Percentiles rank a stretch among this genome's conserved stretches.
Conservation (phyloP, 805 yeast species). For the Lachancea sp. region DNA sequence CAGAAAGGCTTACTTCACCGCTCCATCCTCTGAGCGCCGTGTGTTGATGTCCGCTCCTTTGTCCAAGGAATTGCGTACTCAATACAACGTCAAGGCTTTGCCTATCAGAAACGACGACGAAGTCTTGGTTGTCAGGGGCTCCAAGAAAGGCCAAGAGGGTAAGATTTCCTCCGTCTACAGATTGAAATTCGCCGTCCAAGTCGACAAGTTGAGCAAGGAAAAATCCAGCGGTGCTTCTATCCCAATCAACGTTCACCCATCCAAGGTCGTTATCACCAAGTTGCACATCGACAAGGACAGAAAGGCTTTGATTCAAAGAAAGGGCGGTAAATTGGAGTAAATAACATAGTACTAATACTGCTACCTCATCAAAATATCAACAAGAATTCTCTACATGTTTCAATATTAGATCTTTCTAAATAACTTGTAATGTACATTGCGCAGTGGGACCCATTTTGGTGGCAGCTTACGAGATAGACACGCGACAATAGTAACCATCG, state of each 20-base stretch:
- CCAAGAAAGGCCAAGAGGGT: slow-evolving; percentile 99
- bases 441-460: slow-evolving; percentile 4
- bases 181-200: slow-evolving; percentile 93
- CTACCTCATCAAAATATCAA: background rate
- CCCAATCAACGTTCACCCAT: slow-evolving; percentile 96
- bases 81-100: slow-evolving; percentile 91
- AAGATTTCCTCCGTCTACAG: slow-evolving; percentile 97
- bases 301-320: slow-evolving; percentile 94
- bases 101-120: slow-evolving; percentile 98
- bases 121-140: slow-evolving; percentile 94
- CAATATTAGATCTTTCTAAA: slow-evolving; percentile 10
- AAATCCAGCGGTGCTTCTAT: slow-evolving; percentile 97
- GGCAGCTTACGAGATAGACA: too few species aligned
- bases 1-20: slow-evolving; percentile 99
- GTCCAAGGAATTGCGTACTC: slow-evolving; percentile 96
- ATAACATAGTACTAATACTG: slow-evolving; percentile 17
- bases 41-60: slow-evolving; percentile 94
- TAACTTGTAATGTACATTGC: slow-evolving; percentile 13
- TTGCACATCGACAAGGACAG: slow-evolving; percentile 98
- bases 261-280: slow-evolving; percentile 98
- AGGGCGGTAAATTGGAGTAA: slow-evolving; percentile 96
- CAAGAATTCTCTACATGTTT: slow-evolving; percentile 4
- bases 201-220: slow-evolving; percentile 95
- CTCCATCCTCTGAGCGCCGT: slow-evolving; percentile 96
- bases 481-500: too few species aligned